These are phyloP conservation scores for Phytopythium montanum DNA, from an alignment of 352 stramenopile genomes.

Conservation along the genomic window DNA sequence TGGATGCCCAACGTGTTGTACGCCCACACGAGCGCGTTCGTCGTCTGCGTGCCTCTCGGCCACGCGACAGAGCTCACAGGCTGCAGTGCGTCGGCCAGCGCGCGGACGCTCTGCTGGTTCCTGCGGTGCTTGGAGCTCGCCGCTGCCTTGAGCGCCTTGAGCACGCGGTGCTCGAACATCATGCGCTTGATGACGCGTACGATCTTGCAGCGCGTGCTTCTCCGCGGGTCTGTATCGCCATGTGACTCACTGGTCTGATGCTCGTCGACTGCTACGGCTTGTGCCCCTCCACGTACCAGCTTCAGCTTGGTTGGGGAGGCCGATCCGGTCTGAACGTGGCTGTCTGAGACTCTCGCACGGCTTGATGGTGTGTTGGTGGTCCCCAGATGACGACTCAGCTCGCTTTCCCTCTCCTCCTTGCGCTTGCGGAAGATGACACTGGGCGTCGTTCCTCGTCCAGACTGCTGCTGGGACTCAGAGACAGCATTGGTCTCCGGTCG, in stretches of 20 bases:
- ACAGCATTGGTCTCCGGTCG: background rate
- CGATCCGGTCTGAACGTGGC: background rate
- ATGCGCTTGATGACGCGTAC: conserved; percentile 38
- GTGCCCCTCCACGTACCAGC: background rate
- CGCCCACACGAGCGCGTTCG: conserved; percentile 40
- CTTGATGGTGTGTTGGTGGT: background rate
- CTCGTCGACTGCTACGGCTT: background rate
- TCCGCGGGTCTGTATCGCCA: background rate
- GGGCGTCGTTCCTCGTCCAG: background rate
- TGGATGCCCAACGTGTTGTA: conserved; percentile 44
- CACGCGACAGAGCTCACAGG: conserved; percentile 16
- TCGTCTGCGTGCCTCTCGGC: conserved; percentile 38
- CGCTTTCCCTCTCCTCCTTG: conserved; percentile 6
- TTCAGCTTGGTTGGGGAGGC: background rate
- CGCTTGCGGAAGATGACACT: conserved; percentile 5
- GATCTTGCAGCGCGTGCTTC: conserved; percentile 13
- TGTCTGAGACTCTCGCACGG: background rate
- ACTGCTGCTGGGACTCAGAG: background rate
- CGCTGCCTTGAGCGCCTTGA: conserved; percentile 33
- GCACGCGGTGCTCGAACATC: conserved; percentile 35
- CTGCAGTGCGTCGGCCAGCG: conserved; percentile 21
- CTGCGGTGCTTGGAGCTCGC: conserved; percentile 32
- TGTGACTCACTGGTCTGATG: background rate
- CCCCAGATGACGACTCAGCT: background rate
- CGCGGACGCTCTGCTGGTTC: conserved; percentile 23